Evolutionary conservation across 805 yeast genomes (phyloP).

Genomic region (Zygotorulaspora danielsina): DNA sequence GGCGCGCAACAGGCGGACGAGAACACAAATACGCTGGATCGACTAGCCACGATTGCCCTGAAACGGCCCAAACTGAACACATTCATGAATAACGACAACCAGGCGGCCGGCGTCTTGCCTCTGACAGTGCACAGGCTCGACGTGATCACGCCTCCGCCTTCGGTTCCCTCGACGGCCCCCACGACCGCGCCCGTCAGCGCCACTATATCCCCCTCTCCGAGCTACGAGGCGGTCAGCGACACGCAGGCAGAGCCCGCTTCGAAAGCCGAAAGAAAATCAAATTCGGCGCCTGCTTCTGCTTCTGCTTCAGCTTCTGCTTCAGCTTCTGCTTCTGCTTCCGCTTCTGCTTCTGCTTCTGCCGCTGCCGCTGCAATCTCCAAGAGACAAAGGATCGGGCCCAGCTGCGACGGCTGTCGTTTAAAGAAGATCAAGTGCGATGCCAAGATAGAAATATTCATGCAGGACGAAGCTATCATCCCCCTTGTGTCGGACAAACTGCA

Average conservation of each 20-base stretch:
- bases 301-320: background rate
- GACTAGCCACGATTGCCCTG: slow-evolving; percentile 22
- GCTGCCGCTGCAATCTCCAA: slow-evolving; percentile 12
- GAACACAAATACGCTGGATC: slow-evolving; percentile 13
- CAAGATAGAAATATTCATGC: slow-evolving; percentile 43
- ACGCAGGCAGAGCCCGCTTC: background rate
- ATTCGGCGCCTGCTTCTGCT: background rate
- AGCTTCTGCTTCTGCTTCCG: background rate
- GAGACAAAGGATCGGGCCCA: slow-evolving; percentile 68
- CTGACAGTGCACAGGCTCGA: background rate
- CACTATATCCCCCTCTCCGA: slow-evolving; percentile 11
- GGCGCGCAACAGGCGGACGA: background rate
- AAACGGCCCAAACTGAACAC: slow-evolving; percentile 19
- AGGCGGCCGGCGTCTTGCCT: too few species aligned
- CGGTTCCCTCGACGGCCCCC: slow-evolving; percentile 4
- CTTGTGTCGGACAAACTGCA: slow-evolving; percentile 23
- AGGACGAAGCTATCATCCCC: slow-evolving; percentile 23
- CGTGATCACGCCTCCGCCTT: slow-evolving; percentile 7
- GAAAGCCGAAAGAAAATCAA: background rate
- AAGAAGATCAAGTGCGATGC: slow-evolving; percentile 75
- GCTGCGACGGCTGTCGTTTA: slow-evolving; percentile 66
- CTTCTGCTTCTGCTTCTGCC: background rate
- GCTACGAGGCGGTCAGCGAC: slow-evolving; percentile 6
- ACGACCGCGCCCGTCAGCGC: slow-evolving; percentile 13
- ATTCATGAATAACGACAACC: background rate